Evolutionary conservation across 176 grass and related monocot genomes (phyloP), one percentile per base, ranked within the genome.

Genomic region (Saccharum officinarum): DNA sequence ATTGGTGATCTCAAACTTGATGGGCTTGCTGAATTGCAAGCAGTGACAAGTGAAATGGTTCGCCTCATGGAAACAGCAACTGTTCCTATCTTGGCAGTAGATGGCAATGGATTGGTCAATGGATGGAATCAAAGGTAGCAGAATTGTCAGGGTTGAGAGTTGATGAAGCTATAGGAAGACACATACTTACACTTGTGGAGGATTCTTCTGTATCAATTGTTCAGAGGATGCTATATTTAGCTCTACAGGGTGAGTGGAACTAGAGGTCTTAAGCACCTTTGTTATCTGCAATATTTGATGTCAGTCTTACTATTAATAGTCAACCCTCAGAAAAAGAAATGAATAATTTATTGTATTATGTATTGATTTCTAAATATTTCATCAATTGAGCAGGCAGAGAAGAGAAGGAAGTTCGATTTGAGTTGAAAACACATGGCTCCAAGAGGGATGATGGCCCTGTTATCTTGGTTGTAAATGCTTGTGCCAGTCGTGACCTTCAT

Each of bases 31-130:
- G 96, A 98, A 87, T 75, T 98, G 66, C 93, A 95, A 73, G 91
- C 89, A 1, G 96, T 98, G 33, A 98, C 96, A 59, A 98, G 85
- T 80, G 96, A 98, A 93, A 98, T 98, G 93, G 96, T 95, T 68
- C 90, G 93, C 22, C 77, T 98, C 20, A 98, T 98, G 41, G 96
- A 98, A 87, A 98, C 96, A 33, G 93, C 97, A 47, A 92, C 97
- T 10, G 97, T 92, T 25, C 93, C 97, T 10, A 98, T 98, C 60
- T 88, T 98, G 70, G 97, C 93, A 17, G 97, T 98, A 46, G 97
- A 98, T 82, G 64, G 83, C 61, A 93, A 93, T 45, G 97, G 97
- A 36, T 57, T 98, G 55, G 82, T 98, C 40, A 98, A 98, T 23
- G 93, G 97, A 17, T 98, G 97, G 97, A 98, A 98, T 81, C 89